A percentile compares a stretch with the other conserved stretches of the same genome.
These are phyloP conservation scores for Prunus mume DNA, from an alignment of 306 rosid species.

Conservation along the genomic window DNA sequence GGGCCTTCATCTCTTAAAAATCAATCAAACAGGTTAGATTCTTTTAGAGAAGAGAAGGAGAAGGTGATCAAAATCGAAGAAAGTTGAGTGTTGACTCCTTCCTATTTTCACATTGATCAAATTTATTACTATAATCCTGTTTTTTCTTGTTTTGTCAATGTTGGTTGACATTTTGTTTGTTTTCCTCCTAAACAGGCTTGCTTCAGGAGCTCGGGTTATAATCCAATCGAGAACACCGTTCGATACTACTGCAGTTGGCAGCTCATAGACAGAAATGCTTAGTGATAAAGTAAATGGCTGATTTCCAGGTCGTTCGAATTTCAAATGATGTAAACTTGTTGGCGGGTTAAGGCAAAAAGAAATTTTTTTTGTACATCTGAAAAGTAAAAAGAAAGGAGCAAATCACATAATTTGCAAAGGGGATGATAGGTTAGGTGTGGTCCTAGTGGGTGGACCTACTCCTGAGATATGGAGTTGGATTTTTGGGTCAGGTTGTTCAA, in stretches of 20 bases:
- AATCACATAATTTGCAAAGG: constrained; percentile 33
- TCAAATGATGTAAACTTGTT: constrained; percentile 34
- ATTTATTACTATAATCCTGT: neutral
- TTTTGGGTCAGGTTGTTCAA: constrained; percentile 26
- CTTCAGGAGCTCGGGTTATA: constrained; percentile 98
- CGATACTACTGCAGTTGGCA: constrained; percentile 26
- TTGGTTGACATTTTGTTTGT: constrained; percentile 35
- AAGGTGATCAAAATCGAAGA: constrained; percentile 80
- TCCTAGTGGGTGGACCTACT: constrained; percentile 44
- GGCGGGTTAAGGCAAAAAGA: constrained; percentile 23
- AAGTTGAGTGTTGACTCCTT: constrained; percentile 65
- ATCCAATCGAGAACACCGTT: constrained; percentile 61
- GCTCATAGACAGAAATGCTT: constrained; percentile 28
- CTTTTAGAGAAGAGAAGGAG: constrained; percentile 62
- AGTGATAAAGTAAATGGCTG: neutral
- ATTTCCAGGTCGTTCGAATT: constrained; percentile 37
- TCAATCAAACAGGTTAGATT: constrained; percentile 50
- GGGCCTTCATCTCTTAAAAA: constrained; percentile 42
- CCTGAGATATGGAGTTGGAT: constrained; percentile 27
- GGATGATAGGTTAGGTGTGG: constrained; percentile 38
- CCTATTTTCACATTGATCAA: constrained; percentile 18
- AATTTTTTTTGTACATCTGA: constrained; percentile 33
- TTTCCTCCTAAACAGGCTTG: constrained; percentile 68
- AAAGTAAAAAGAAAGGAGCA: constrained; percentile 33
- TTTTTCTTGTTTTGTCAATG: constrained; percentile 2